Conservation (phyloP, 2,329 filamentous ascomycete genomes). For the Calonectria pseudoreteaudii region DNA sequence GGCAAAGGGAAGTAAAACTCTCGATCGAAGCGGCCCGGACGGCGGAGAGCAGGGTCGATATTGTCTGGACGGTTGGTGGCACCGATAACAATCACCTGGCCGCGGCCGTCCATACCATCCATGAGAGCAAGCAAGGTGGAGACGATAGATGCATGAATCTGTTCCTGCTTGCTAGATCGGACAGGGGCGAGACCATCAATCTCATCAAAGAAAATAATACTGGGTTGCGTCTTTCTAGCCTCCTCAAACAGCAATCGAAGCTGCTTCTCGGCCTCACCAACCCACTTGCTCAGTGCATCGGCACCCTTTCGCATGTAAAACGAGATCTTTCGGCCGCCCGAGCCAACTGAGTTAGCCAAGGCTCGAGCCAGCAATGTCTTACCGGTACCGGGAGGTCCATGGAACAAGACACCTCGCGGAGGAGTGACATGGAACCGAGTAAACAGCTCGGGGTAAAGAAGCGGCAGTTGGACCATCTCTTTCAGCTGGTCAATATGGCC, state of each 20-base stretch:
- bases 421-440: slow-evolving; percentile 91
- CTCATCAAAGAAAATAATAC: slow-evolving; percentile 99
- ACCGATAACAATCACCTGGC: slow-evolving; percentile 97
- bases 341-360: slow-evolving; percentile 89
- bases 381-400: slow-evolving; percentile 96
- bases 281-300: slow-evolving; percentile 98
- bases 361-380: slow-evolving; percentile 97
- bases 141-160: slow-evolving; percentile 98
- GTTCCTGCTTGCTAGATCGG: slow-evolving; percentile 96
- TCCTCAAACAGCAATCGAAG: slow-evolving; percentile 94
- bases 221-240: slow-evolving; percentile 93
- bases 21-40: slow-evolving; percentile 93
- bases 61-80: slow-evolving; percentile 98
- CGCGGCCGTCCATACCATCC: slow-evolving; percentile 98
- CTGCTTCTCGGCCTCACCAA: slow-evolving; percentile 96
- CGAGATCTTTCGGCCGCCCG: slow-evolving; percentile 92
- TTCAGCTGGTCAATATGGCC: slow-evolving; percentile 97
- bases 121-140: slow-evolving; percentile 93
- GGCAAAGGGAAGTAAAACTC: slow-evolving; percentile 99
- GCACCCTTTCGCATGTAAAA: slow-evolving; percentile 99
- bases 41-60: slow-evolving; percentile 93
- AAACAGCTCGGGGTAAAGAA: slow-evolving; percentile 96
- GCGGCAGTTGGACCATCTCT: slow-evolving; percentile 96
- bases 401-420: slow-evolving; percentile 93
- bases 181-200: slow-evolving; percentile 97